Evolutionary conservation across 2,329 filamentous ascomycete species (phyloP).

Genomic region (Aspergillus neoniger): DNA sequence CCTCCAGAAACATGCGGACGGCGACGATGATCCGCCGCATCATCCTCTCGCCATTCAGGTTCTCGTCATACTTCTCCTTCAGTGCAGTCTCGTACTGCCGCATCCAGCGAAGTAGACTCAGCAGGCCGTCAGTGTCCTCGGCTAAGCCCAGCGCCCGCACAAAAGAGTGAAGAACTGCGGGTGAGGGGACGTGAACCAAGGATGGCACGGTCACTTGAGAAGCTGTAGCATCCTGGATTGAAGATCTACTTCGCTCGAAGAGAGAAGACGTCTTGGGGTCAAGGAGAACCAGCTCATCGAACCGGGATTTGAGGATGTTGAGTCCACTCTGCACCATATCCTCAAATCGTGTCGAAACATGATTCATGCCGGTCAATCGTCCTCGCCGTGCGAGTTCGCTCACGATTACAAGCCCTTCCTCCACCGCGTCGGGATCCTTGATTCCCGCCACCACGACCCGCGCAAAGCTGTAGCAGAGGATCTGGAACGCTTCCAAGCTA

Average conservation of each 20-base stretch:
- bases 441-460: constrained; percentile 37
- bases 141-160: constrained; percentile 44
- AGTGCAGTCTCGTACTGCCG: constrained; percentile 34
- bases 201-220: constrained; percentile 29
- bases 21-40: constrained; percentile 45
- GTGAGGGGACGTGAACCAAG: constrained; percentile 39
- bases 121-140: constrained; percentile 42
- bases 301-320: constrained; percentile 36
- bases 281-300: constrained; percentile 39
- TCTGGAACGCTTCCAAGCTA: constrained; percentile 36
- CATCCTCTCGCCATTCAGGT: constrained; percentile 39
- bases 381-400: constrained; percentile 20
- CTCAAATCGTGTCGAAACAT: constrained; percentile 23
- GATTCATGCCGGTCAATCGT: constrained; percentile 6
- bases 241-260: constrained; percentile 23
- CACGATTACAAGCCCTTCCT: constrained; percentile 29
- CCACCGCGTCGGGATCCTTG: constrained; percentile 28
- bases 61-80: constrained; percentile 37
- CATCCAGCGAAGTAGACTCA: constrained; percentile 48
- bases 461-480: constrained; percentile 40
- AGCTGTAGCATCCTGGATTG: constrained; percentile 11
- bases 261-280: constrained; percentile 25
- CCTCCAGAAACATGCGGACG: constrained; percentile 43
- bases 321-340: constrained; percentile 36
- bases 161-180: constrained; percentile 45